Conservation (phyloP, 805 yeast genomes). For the Myxozyma neglecta region DNA sequence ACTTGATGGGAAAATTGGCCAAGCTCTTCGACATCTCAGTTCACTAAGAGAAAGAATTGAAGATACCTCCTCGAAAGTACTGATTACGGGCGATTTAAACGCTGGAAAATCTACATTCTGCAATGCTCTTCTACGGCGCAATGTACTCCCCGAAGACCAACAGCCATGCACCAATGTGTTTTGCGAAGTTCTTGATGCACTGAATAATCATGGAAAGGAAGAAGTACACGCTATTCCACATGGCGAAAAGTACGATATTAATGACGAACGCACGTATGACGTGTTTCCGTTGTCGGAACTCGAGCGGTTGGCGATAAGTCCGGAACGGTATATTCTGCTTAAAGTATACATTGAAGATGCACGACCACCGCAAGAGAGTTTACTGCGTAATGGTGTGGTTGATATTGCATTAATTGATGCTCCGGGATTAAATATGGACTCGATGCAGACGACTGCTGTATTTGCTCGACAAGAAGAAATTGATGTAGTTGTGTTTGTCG, state of each 20-base stretch:
- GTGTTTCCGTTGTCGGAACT: conserved; percentile 55
- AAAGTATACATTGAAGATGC: conserved; percentile 80
- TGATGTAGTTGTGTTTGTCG: conserved; percentile 93
- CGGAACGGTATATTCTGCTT: conserved; percentile 68
- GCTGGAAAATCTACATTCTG: conserved; percentile 97
- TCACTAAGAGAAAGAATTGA: conserved; percentile 80
- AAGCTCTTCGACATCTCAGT: conserved; percentile 63
- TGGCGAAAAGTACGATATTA: conserved; percentile 47
- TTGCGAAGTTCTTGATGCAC: conserved; percentile 87
- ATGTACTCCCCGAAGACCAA: conserved; percentile 89
- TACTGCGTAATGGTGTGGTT: conserved; percentile 84
- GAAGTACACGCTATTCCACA: conserved; percentile 88
- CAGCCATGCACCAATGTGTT: conserved; percentile 97
- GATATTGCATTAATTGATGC: conserved; percentile 94
- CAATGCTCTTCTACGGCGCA: conserved; percentile 77
- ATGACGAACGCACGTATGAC: conserved; percentile 67
- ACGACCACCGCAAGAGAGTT: conserved; percentile 64
- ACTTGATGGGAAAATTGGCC: conserved; percentile 64
- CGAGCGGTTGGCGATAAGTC: conserved; percentile 64
- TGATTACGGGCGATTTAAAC: conserved; percentile 94
- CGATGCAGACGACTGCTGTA: conserved; percentile 90
- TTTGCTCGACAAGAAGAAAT: conserved; percentile 96
- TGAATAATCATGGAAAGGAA: conserved; percentile 70
- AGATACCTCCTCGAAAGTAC: conserved; percentile 88
- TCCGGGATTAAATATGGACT: conserved; percentile 93